Evolutionary conservation across 2,329 filamentous ascomycete genomes (phyloP), one percentile per base, ranked within the genome.

Genomic region (Diaporthe destruens): DNA sequence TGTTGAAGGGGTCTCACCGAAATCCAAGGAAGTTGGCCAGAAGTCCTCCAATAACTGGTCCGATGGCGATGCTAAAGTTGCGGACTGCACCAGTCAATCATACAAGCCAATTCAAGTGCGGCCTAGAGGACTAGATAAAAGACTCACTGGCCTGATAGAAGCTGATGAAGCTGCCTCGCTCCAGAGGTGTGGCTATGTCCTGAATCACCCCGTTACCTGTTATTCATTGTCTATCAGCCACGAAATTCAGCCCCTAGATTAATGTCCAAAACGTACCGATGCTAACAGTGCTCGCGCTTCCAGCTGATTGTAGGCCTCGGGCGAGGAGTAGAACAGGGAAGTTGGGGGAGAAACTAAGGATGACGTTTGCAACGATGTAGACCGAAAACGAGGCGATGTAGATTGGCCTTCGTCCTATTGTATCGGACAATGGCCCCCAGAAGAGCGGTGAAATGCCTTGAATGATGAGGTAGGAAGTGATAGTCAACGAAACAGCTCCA

Each of bases 361-460:
- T 82, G 16, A 88, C 79, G 65, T 87, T 88, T 5, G 87, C 81
- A 8, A 81, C 72, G 3, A 86, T 81, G 71, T 87, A 88, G 12
- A 88, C 82, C 25, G 80, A 47, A 34, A 88, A 85, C 2, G 85
- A 85, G 39, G 80, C 81, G 14, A 83, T 80, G 71, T 84, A 87
- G 23, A 84, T 81, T 0, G 81, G 79, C n/a, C 86, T 81, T 5
- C 87, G 82, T 0, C 87, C 87, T 11, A 84, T 74, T 0, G 80
- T 80, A 74, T 88, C 87, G 0, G 86, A 85, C 6, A 88, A 77
- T 0, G 85, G 82, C 8, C 84, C 85, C 84, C 85, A 88, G 63
- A 88, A 80, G 5, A 83, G 79, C 0, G 87, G 86, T 4, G 85
- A 83, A 20, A 88, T 77, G 6, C 85, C 87, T 77, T 88, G 87